Conservation (phyloP, 768 basidiomycete genomes). For the Agrocybe praecox region DNA sequence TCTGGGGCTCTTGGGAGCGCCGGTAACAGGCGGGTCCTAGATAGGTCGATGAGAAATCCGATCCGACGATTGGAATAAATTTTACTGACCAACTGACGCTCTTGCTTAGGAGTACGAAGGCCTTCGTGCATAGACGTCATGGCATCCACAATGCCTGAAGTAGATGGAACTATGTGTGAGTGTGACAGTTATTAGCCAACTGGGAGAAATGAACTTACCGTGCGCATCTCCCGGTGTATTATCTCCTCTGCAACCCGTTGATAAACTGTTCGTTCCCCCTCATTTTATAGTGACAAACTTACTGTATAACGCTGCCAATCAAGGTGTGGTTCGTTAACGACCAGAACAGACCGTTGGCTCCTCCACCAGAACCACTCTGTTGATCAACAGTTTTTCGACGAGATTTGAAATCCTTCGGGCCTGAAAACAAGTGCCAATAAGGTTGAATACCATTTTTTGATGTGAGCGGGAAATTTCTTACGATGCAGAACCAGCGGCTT, state of each 20-base stretch:
- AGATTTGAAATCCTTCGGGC: constrained; percentile 24
- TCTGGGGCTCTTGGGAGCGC: constrained; percentile 6
- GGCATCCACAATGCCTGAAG: constrained; percentile 43
- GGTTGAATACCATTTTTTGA: background rate
- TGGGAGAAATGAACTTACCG: background rate
- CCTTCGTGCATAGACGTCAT: constrained; percentile 46
- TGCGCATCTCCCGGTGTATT: background rate
- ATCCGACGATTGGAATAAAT: too few species aligned
- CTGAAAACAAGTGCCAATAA: constrained; percentile 8
- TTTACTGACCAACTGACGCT: constrained; percentile 1
- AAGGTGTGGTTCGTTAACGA: constrained; percentile 48
- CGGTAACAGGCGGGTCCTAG: too few species aligned
- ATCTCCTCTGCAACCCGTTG: too few species aligned
- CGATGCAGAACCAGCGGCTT: constrained; percentile 51
- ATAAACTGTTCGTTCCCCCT: background rate
- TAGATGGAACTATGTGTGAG: too few species aligned
- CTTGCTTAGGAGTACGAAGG: constrained; percentile 41
- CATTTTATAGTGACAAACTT: constrained; percentile 13
- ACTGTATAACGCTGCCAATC: constrained; percentile 53
- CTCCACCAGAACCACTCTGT: constrained; percentile 41
- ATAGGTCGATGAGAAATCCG: too few species aligned
- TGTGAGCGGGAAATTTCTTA: constrained; percentile 20
- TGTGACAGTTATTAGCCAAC: too few species aligned
- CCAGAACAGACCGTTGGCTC: constrained; percentile 50
- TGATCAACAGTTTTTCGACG: constrained; percentile 38